phyloP scores from a whole-genome alignment of 495 filamentous ascomycete species.

The Penicillium chermesinum region DNA sequence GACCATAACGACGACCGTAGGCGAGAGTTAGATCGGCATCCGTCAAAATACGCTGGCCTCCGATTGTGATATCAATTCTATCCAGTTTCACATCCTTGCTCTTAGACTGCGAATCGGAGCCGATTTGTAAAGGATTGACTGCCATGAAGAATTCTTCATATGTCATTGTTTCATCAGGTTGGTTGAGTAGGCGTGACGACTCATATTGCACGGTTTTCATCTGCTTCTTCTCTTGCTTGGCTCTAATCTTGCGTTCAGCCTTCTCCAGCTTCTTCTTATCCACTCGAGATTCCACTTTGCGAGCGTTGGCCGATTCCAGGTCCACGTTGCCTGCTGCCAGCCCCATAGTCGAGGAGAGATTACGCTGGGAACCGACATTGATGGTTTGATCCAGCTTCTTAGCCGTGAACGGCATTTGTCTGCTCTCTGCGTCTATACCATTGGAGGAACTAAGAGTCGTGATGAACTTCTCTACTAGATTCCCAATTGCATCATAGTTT shows the following conservation, averaged over 20 bases:
- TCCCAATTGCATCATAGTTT: slow-evolving; percentile 71
- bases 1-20: slow-evolving; percentile 91
- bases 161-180: slow-evolving; percentile 76
- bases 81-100: slow-evolving; percentile 99
- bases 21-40: slow-evolving; percentile 88
- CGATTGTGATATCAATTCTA: slow-evolving; percentile 87
- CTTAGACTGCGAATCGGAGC: slow-evolving; percentile 67
- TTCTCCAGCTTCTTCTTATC: slow-evolving; percentile 99
- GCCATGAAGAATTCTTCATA: slow-evolving; percentile 99
- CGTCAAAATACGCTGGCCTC: slow-evolving; percentile 79
- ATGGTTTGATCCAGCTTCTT: slow-evolving; percentile 90
- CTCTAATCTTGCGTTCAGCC: slow-evolving; percentile 94
- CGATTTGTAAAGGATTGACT: slow-evolving; percentile 92
- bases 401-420: slow-evolving; percentile 66
- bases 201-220: slow-evolving; percentile 99
- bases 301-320: slow-evolving; percentile 81
- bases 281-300: slow-evolving; percentile 95
- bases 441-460: slow-evolving; percentile 68
- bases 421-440: slow-evolving; percentile 63
- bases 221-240: slow-evolving; percentile 96
- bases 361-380: slow-evolving; percentile 88
- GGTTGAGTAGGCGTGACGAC: slow-evolving; percentile 81
- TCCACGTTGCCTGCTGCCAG: slow-evolving; percentile 81
- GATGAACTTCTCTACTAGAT: slow-evolving; percentile 88
- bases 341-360: slow-evolving; percentile 91